A percentile compares a stretch with the other conserved stretches of the same genome.
Conservation (phyloP, 1,284 basidiomycete genomes). For the Leccinum griseonigrum region DNA sequence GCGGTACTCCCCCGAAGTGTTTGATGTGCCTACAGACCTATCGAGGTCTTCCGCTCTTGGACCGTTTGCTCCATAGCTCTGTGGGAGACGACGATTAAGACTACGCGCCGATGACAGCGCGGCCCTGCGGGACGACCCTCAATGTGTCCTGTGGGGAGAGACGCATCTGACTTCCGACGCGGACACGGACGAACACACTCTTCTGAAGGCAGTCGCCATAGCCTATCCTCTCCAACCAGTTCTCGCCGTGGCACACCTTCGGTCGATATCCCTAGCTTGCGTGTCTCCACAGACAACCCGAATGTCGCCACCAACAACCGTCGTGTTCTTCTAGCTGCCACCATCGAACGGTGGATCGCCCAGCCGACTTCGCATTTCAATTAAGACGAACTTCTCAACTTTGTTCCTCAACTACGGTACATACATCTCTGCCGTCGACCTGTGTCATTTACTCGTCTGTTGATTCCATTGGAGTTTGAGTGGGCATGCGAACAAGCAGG, state of each 20-base stretch:
- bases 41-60: conserved; percentile 67
- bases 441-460: conserved; percentile 75
- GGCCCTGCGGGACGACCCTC: conserved; percentile 76
- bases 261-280: conserved; percentile 35
- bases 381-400: conserved; percentile 80
- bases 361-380: conserved; percentile 82
- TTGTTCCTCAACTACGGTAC: conserved; percentile 85
- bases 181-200: conserved; percentile 46
- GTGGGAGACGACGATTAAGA: conserved; percentile 54
- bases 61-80: conserved; percentile 48
- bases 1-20: conserved; percentile 68
- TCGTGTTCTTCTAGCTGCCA: conserved; percentile 74
- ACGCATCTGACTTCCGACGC: conserved; percentile 30
- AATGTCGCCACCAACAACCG: conserved; percentile 23
- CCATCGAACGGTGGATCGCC: conserved; percentile 87
- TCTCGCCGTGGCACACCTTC: conserved; percentile 29
- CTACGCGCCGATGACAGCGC: conserved; percentile 61
- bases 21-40: conserved; percentile 75
- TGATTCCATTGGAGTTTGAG: conserved; percentile 86
- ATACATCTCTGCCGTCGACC: conserved; percentile 72
- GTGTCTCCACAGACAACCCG: conserved; percentile 21
- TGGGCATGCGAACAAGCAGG: conserved; percentile 47
- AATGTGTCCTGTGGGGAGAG: conserved; percentile 89
- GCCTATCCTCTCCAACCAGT: conserved; percentile 41
- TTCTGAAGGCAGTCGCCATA: conserved; percentile 50